Evolutionary conservation across 2,329 filamentous ascomycete species (phyloP).

Genomic region (Penicillium crustosum): DNA sequence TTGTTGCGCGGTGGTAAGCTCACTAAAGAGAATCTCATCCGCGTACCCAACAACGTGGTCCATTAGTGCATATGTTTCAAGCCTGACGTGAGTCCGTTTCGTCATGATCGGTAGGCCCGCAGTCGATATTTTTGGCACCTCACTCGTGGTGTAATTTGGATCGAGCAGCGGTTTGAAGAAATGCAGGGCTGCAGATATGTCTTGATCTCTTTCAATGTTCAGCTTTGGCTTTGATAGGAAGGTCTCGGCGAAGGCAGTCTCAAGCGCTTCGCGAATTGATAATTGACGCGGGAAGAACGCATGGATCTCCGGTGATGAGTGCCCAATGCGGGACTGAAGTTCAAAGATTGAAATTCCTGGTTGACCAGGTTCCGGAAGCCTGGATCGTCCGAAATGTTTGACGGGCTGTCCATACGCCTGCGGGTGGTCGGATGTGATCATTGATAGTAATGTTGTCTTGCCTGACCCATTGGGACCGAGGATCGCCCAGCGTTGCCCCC

Average conservation of each 20-base stretch:
- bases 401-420: conserved; percentile 90
- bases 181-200: conserved; percentile 67
- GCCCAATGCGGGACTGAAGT: conserved; percentile 83
- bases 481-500: conserved; percentile 85
- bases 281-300: conserved; percentile 82
- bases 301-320: conserved; percentile 92
- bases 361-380: conserved; percentile 70
- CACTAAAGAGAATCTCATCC: conserved; percentile 72
- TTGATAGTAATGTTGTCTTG: conserved; percentile 89
- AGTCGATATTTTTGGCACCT: conserved; percentile 17
- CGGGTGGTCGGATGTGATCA: conserved; percentile 93
- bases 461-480: conserved; percentile 93
- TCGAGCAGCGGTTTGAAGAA: conserved; percentile 82
- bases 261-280: conserved; percentile 70
- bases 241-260: conserved; percentile 88
- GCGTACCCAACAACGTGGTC: conserved; percentile 61
- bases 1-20: conserved; percentile 56
- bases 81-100: neutral
- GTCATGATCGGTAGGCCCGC: conserved; percentile 23
- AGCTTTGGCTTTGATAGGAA: conserved; percentile 71
- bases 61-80: conserved; percentile 5
- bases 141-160: conserved; percentile 43
- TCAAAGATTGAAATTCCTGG: conserved; percentile 88
- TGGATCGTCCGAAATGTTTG: conserved; percentile 76
- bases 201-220: conserved; percentile 54